Evolutionary conservation across 2,329 filamentous ascomycete genomes (phyloP).

Genomic region (Tolypocladium inflatum): DNA sequence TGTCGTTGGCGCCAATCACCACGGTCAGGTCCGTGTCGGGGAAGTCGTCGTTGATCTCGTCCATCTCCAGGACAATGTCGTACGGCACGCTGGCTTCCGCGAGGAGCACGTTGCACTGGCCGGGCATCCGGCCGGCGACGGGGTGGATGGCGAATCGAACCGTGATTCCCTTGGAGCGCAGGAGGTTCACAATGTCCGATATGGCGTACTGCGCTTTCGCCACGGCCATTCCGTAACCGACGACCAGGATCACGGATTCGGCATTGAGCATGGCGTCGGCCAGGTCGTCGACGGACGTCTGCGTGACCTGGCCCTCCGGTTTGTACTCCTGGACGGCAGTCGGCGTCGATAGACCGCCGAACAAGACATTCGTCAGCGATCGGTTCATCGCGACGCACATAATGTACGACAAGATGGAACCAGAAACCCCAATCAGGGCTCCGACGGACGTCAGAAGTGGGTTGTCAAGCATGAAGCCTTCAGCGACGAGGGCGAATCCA

Average conservation of each 20-base stretch:
- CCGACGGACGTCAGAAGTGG: constrained; percentile 77
- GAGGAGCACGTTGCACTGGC: constrained; percentile 84
- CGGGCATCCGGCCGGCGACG: constrained; percentile 85
- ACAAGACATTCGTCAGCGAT: constrained; percentile 79
- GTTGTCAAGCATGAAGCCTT: constrained; percentile 88
- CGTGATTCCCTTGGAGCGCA: constrained; percentile 67
- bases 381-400: constrained; percentile 88
- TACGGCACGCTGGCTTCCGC: constrained; percentile 84
- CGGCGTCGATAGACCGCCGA: constrained; percentile 59
- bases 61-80: constrained; percentile 90
- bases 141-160: constrained; percentile 88
- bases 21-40: constrained; percentile 75
- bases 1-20: constrained; percentile 88
- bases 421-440: constrained; percentile 78
- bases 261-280: constrained; percentile 66
- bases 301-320: constrained; percentile 70
- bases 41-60: constrained; percentile 93
- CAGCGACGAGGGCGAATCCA: constrained; percentile 80
- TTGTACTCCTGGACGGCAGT: constrained; percentile 53
- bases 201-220: constrained; percentile 90
- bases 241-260: constrained; percentile 80
- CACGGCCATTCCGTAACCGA: constrained; percentile 91
- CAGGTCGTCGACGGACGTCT: constrained; percentile 72
- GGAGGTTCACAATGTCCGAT: constrained; percentile 65
- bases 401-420: constrained; percentile 81